Evolutionary conservation across 164 flowering plant species (phyloP).

Genomic region (Tetrastigma voinierianum): DNA sequence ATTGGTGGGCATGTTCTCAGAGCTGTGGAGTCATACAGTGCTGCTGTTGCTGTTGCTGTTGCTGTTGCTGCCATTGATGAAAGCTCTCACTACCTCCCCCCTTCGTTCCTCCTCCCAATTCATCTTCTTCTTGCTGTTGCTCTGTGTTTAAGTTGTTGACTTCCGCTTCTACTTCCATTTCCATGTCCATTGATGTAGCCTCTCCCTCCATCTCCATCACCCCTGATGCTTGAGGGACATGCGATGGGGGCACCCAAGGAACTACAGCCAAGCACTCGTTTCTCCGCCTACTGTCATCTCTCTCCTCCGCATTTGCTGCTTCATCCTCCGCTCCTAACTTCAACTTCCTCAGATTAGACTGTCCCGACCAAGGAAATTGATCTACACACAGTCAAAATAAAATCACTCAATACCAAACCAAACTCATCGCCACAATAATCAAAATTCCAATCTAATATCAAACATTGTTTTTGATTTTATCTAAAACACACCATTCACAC

Average conservation of each 20-base stretch:
- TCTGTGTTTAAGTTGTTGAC: conserved; percentile 2
- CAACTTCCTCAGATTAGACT: not conserved
- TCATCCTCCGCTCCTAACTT: conserved; percentile 29
- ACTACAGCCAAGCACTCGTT: conserved; percentile 46
- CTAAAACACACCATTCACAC: too few relatives aligned
- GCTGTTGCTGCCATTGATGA: conserved; percentile 57
- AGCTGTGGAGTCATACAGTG: conserved; percentile 64
- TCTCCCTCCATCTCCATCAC: conserved; percentile 51
- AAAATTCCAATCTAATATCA: too few relatives aligned
- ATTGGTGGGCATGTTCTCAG: conserved; percentile 45
- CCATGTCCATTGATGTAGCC: conserved; percentile 51
- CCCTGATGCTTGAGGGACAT: conserved; percentile 14
- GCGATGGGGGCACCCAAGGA: conserved; percentile 59
- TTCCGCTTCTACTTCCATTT: too few relatives aligned
- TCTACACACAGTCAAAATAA: conserved; percentile 17
- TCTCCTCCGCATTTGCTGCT: not conserved
- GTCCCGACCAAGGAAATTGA: conserved; percentile 28
- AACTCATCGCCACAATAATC: too few relatives aligned
- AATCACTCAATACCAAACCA: too few relatives aligned
- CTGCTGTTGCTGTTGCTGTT: conserved; percentile 58
- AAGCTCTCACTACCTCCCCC: conserved; percentile 20
- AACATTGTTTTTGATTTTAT: too few relatives aligned
- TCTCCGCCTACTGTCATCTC: not conserved
- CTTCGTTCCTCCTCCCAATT: conserved; percentile 15
- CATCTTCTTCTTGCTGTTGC: not conserved